Evolutionary conservation across 441 rosid species (phyloP).

Genomic region (Bocquillonia castaneifolia): DNA sequence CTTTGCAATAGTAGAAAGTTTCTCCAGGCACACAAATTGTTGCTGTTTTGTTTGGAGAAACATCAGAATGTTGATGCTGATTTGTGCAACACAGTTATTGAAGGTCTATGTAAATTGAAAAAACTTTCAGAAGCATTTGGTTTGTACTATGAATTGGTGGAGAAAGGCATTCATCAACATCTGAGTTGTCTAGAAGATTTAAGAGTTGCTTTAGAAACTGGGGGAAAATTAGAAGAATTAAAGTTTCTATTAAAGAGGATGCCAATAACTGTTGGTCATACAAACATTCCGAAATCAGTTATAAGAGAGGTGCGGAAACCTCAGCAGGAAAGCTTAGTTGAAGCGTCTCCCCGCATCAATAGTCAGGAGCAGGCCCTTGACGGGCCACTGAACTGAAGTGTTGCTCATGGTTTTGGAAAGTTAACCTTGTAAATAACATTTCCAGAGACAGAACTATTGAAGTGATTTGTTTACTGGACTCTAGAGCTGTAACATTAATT

Average conservation of each 20-base stretch:
- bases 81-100: conserved; percentile 41
- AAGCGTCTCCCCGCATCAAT: neutral
- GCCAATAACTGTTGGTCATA: conserved; percentile 25
- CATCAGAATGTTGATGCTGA: conserved; percentile 37
- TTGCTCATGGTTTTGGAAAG: neutral
- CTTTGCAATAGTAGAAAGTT: conserved; percentile 46
- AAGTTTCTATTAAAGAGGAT: conserved; percentile 61
- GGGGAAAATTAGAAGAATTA: conserved; percentile 47
- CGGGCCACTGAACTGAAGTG: neutral
- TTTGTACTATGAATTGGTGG: conserved; percentile 60
- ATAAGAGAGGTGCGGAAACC: neutral
- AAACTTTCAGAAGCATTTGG: conserved; percentile 59
- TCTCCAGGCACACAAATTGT: conserved; percentile 47
- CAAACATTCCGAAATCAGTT: conserved; percentile 1
- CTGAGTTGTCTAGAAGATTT: conserved; percentile 51
- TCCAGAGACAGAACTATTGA: neutral
- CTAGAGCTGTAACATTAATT: neutral
- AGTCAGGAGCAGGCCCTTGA: neutral
- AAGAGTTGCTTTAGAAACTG: conserved; percentile 47
- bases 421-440: neutral
- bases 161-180: conserved; percentile 43
- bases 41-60: conserved; percentile 55
- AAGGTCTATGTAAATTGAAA: conserved; percentile 55
- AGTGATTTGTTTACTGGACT: neutral
- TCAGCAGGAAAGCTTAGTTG: neutral